Evolutionary conservation across 495 filamentous ascomycete species (phyloP).

Genomic region (Evansstolkia leycettana): DNA sequence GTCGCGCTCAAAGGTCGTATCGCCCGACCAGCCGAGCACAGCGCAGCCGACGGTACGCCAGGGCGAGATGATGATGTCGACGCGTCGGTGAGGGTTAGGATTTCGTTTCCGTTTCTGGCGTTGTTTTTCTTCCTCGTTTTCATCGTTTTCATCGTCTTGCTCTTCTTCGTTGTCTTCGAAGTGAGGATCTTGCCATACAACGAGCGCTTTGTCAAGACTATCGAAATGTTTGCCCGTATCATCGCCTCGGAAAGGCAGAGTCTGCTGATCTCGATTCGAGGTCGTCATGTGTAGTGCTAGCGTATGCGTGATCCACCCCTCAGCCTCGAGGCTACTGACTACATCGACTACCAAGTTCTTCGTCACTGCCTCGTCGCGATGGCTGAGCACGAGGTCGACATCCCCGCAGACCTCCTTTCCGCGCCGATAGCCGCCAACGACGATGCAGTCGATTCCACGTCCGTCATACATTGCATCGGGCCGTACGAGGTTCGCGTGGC

Average conservation of each 20-base stretch:
- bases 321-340: constrained; percentile 54
- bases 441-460: constrained; percentile 50
- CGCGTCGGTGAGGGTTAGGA: constrained; percentile 65
- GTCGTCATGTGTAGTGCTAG: constrained; percentile 54
- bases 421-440: constrained; percentile 78
- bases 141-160: neutral
- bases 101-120: constrained; percentile 33
- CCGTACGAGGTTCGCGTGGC: constrained; percentile 44
- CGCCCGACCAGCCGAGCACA: constrained; percentile 78
- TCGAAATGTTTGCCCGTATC: constrained; percentile 45
- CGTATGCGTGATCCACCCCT: constrained; percentile 69
- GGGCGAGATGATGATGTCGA: constrained; percentile 88
- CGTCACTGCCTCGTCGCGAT: constrained; percentile 58
- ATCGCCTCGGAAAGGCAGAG: constrained; percentile 40
- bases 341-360: constrained; percentile 52
- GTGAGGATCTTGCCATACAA: constrained; percentile 81
- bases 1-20: constrained; percentile 82
- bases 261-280: constrained; percentile 58
- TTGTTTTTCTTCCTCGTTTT: neutral
- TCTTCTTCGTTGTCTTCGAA: constrained; percentile 12
- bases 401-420: constrained; percentile 67
- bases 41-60: constrained; percentile 85
- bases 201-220: constrained; percentile 76
- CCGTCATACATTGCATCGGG: constrained; percentile 14
- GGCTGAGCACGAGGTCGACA: constrained; percentile 76